Percentiles rank a stretch among this genome's conserved stretches.
These are phyloP conservation scores for Coemansia sp. DNA, from an alignment of 192 early-diverging fungal genomes.

Conservation along the genomic window DNA sequence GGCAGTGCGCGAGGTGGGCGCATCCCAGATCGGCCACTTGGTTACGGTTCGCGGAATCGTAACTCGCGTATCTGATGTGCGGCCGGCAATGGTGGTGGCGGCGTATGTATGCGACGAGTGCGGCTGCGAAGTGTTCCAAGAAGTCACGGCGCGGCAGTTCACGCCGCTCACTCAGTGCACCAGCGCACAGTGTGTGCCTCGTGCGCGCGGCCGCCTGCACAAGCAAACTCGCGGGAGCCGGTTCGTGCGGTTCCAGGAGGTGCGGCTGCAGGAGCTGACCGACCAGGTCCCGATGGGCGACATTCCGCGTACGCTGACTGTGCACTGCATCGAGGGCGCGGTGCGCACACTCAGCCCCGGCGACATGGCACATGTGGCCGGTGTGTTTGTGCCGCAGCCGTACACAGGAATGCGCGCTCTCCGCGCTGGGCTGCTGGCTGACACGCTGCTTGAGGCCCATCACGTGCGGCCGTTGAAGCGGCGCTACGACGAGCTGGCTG, in stretches of 20 bases:
- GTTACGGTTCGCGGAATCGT: slow-evolving; percentile 91
- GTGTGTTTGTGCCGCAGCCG: slow-evolving; percentile 89
- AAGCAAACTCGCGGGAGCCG: slow-evolving; percentile 90
- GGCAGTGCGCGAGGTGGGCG: slow-evolving; percentile 87
- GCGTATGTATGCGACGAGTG: slow-evolving; percentile 92
- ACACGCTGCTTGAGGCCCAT: slow-evolving; percentile 92
- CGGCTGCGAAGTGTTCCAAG: slow-evolving; percentile 94
- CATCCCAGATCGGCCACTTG: slow-evolving; percentile 74
- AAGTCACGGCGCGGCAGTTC: slow-evolving; percentile 73
- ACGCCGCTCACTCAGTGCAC: slow-evolving; percentile 81
- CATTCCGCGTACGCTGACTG: slow-evolving; percentile 94
- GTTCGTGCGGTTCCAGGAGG: slow-evolving; percentile 94
- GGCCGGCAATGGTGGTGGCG: slow-evolving; percentile 85
- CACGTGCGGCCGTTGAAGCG: slow-evolving; percentile 86
- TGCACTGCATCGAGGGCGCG: slow-evolving; percentile 80
- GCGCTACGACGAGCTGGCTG: slow-evolving; percentile 81
- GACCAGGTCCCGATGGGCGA: slow-evolving; percentile 99
- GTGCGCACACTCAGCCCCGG: slow-evolving; percentile 84
- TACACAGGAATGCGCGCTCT: slow-evolving; percentile 91
- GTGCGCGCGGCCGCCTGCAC: slow-evolving; percentile 77
- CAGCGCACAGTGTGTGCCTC: slow-evolving; percentile 77
- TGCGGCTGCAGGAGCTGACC: slow-evolving; percentile 93
- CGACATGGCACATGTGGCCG: slow-evolving; percentile 79
- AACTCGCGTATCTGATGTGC: slow-evolving; percentile 91
- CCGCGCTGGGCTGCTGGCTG: slow-evolving; percentile 87